Evolutionary conservation across 176 grass and related monocot genomes (phyloP).

Genomic region (Zea mays): DNA sequence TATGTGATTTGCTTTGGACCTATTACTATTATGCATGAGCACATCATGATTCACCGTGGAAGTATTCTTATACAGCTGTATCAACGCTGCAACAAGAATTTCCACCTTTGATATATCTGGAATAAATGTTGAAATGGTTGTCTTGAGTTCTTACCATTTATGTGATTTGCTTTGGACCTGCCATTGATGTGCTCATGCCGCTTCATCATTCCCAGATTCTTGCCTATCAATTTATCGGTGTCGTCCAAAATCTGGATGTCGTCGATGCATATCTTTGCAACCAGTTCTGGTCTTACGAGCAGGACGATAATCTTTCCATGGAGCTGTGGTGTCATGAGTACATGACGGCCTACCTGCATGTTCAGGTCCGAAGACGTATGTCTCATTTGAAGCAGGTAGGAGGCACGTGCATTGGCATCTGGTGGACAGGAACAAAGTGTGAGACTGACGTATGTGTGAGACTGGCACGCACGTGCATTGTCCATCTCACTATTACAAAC

Average conservation of each 20-base stretch:
- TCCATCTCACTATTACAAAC: too few relatives aligned
- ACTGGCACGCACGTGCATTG: too few relatives aligned
- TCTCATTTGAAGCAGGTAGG: slow-evolving; percentile 5
- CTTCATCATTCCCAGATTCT: background rate
- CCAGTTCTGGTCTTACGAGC: background rate
- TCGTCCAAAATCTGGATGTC: background rate
- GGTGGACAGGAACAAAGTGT: background rate
- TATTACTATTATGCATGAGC: too few relatives aligned
- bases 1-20: too few relatives aligned
- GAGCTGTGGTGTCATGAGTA: background rate
- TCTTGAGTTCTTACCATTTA: too few relatives aligned
- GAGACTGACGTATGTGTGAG: slow-evolving; percentile 32
- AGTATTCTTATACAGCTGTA: background rate
- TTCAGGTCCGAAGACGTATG: background rate
- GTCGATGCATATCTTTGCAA: background rate
- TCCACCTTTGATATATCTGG: too few relatives aligned
- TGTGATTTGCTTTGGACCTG: background rate
- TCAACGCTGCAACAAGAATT: background rate
- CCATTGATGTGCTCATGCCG: background rate
- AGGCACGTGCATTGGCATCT: background rate
- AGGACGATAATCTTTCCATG: background rate
- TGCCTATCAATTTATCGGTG: background rate
- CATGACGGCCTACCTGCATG: background rate
- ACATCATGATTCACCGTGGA: too few relatives aligned
- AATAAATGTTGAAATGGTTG: too few relatives aligned